phyloP scores from a whole-genome alignment of 176 grass and related monocot genomes.

The Triticum timopheevii region DNA sequence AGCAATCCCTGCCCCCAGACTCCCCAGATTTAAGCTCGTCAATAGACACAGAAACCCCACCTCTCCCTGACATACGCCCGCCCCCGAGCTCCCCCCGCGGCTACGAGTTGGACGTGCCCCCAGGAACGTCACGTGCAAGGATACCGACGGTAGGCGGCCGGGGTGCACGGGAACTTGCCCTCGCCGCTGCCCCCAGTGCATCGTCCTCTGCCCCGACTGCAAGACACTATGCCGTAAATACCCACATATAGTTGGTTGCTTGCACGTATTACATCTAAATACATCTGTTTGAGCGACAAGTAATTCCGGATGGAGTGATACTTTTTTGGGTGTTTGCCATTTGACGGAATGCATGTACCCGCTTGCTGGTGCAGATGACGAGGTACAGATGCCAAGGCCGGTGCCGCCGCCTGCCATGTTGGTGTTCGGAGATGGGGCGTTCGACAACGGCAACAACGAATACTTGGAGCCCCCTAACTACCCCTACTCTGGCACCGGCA shows the following conservation, averaged over 20 bases:
- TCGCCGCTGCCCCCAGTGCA: neutral
- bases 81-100: too few species aligned
- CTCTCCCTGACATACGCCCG: too few species aligned
- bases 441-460: conserved; percentile 40
- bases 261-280: too few species aligned
- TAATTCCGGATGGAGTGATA: too few species aligned
- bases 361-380: neutral
- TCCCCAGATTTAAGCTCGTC: too few species aligned
- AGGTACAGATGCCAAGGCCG: neutral
- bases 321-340: too few species aligned
- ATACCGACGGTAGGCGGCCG: neutral
- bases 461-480: neutral
- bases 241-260: too few species aligned
- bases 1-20: too few species aligned
- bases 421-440: neutral
- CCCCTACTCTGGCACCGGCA: neutral
- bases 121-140: neutral
- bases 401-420: neutral
- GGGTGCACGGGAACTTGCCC: neutral
- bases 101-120: neutral
- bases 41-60: too few species aligned
- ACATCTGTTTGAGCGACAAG: too few species aligned
- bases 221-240: neutral
- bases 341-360: neutral
- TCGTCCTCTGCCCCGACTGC: neutral